Evolutionary conservation across 2,329 filamentous ascomycete genomes (phyloP).

Genomic region (Sclerotinia subarctica): DNA sequence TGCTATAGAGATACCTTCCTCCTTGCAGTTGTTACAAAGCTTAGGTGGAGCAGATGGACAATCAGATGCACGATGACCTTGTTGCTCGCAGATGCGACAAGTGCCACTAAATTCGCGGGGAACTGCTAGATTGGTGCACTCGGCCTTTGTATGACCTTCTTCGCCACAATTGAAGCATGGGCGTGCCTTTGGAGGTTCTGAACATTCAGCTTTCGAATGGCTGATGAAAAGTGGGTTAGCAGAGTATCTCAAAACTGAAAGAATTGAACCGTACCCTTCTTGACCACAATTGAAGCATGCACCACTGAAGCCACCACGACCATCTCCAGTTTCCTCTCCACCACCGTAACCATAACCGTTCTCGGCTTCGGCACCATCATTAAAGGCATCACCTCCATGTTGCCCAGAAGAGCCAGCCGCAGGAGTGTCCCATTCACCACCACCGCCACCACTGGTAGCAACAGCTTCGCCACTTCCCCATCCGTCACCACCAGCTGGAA

Average conservation of each 20-base stretch:
- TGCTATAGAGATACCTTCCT: slow-evolving; percentile 49
- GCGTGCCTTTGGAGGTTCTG: slow-evolving; percentile 30
- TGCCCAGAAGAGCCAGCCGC: neutral
- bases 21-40: slow-evolving; percentile 59
- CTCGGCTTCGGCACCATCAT: neutral
- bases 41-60: slow-evolving; percentile 59
- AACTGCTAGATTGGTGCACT: slow-evolving; percentile 56
- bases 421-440: slow-evolving; percentile 10
- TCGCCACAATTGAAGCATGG: slow-evolving; percentile 55
- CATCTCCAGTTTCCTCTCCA: slow-evolving; percentile 17
- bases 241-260: neutral
- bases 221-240: slow-evolving; percentile 18
- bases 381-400: neutral
- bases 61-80: slow-evolving; percentile 56
- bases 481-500: slow-evolving; percentile 18
- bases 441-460: neutral
- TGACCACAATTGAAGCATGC: slow-evolving; percentile 62
- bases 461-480: slow-evolving; percentile 2
- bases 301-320: slow-evolving; percentile 25
- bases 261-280: slow-evolving; percentile 49
- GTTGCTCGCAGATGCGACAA: slow-evolving; percentile 55
- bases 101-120: slow-evolving; percentile 49
- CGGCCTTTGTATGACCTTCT: slow-evolving; percentile 61
- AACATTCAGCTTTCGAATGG: slow-evolving; percentile 28
- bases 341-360: neutral